Evolutionary conservation across 1,139 yeast species (phyloP), one percentile per base, ranked within the genome.

Genomic region (Geotrichum histeridarum): DNA sequence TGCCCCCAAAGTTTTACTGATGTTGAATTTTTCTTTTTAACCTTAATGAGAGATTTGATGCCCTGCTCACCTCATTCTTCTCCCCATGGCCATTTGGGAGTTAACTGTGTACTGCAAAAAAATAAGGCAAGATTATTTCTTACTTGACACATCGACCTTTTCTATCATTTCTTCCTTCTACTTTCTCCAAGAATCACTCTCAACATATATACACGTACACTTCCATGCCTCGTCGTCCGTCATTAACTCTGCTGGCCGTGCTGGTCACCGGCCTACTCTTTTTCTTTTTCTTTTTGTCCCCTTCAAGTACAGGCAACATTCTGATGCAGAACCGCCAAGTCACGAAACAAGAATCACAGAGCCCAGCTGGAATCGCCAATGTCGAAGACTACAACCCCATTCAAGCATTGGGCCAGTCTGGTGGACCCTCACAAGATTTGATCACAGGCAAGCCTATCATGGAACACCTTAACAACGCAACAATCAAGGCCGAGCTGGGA

Each of bases 381-480:
- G 57, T 58, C 33, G 45, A 53, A 8, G 61, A 59, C 42, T 57
- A 59, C 42, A 60, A 57, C 35, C 61, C 62, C 9, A 53, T 57
- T 8, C 50, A 54, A 11, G 60, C 61, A 1, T 51, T 60, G 2
- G 57, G 51, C 9, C 45, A 46, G 35, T 41, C 54, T 1, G 51
- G 46, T 6, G 49, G 54, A 42, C 60, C 60, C 8, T 56, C 55
- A 41, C 55, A 54, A n/a, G 57, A 56, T 12, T 42, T 64, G 48
- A 56, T 63, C 41, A 53, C 56, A 31, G 73, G 73, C 18, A 61
- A 61, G 30, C 85, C 89, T 4, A 86, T 90, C 62, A 90, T 90
- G 96, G 93, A 94, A 12, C 80, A 86, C 59, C 86, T 90, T 94
- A 86, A 85, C 9, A 82, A 82, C 64, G 78, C 73, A 56, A 77